A percentile compares a stretch with the other conserved stretches of the same genome.
Evolutionary conservation across 1,284 basidiomycete species (phyloP).

Genomic region (Pseudomicrostroma phylloplanum): DNA sequence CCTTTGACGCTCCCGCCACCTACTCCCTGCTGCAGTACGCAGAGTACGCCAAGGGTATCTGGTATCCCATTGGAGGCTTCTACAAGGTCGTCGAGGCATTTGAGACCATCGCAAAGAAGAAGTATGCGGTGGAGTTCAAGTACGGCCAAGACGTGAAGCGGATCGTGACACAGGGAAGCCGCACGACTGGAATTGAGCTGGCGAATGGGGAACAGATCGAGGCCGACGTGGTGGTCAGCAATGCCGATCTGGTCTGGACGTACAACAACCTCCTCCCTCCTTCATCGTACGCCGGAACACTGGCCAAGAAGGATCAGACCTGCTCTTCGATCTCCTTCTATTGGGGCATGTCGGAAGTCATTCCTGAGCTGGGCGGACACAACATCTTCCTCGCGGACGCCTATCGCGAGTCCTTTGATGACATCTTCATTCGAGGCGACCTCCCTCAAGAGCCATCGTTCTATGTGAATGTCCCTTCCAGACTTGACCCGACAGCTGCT

Average conservation of each 20-base stretch:
- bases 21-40: conserved; percentile 57
- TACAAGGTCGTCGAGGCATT: conserved; percentile 54
- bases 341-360: conserved; percentile 54
- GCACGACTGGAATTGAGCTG: conserved; percentile 52
- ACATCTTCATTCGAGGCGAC: conserved; percentile 55
- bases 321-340: conserved; percentile 58
- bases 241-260: conserved; percentile 57
- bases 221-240: conserved; percentile 57
- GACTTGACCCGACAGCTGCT: conserved; percentile 50
- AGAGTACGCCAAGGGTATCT: conserved; percentile 56
- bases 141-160: conserved; percentile 52
- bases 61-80: conserved; percentile 58
- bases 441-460: conserved; percentile 57
- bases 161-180: conserved; percentile 40
- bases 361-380: conserved; percentile 55
- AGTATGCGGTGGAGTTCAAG: conserved; percentile 53
- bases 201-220: conserved; percentile 52
- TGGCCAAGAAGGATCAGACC: conserved; percentile 48
- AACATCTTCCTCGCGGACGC: conserved; percentile 53
- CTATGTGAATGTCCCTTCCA: conserved; percentile 57
- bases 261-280: conserved; percentile 52
- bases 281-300: conserved; percentile 42
- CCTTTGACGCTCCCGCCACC: conserved; percentile 57
- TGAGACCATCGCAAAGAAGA: conserved; percentile 52
- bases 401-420: conserved; percentile 55